Evolutionary conservation across 2,329 filamentous ascomycete species (phyloP).

Genomic region (Sporothrix phasma): DNA sequence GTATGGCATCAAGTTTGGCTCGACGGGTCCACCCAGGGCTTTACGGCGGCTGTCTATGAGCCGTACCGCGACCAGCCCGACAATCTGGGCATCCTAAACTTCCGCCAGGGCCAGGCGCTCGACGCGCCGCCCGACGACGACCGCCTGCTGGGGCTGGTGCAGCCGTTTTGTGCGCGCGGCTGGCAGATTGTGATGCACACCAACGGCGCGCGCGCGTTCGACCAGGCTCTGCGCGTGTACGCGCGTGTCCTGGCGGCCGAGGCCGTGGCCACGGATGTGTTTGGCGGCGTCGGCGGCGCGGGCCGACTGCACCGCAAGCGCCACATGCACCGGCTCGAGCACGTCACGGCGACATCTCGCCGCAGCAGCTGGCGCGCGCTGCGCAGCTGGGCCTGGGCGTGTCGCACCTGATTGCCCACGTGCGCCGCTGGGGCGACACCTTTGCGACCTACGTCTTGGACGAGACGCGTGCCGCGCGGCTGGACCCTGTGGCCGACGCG

Average conservation of each 20-base stretch:
- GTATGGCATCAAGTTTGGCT: constrained; percentile 17
- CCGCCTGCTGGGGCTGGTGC: constrained; percentile 9
- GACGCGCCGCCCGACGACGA: constrained; percentile 14
- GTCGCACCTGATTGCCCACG: constrained; percentile 15
- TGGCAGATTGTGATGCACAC: constrained; percentile 18
- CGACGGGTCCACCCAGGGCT: constrained; percentile 15
- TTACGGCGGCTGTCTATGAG: constrained; percentile 14
- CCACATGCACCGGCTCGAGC: constrained; percentile 16
- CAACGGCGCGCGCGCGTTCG: constrained; percentile 14
- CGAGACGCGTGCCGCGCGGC: constrained; percentile 2
- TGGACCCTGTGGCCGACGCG: constrained; percentile 15
- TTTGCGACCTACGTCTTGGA: constrained; percentile 13
- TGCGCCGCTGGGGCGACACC: constrained; percentile 15
- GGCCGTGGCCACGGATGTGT: background rate
- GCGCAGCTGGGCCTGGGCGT: constrained; percentile 12
- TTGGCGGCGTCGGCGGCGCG: background rate
- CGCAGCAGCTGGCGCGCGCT: constrained; percentile 11
- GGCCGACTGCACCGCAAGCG: background rate
- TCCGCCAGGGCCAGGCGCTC: constrained; percentile 9
- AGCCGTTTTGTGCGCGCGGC: constrained; percentile 13
- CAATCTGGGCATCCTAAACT: constrained; percentile 23
- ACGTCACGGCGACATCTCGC: constrained; percentile 15
- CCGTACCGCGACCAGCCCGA: constrained; percentile 16
- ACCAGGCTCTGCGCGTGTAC: constrained; percentile 15
- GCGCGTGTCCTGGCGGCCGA: constrained; percentile 13